Evolutionary conservation across 805 yeast genomes (phyloP).

Genomic region (Ogataea kodamae): DNA sequence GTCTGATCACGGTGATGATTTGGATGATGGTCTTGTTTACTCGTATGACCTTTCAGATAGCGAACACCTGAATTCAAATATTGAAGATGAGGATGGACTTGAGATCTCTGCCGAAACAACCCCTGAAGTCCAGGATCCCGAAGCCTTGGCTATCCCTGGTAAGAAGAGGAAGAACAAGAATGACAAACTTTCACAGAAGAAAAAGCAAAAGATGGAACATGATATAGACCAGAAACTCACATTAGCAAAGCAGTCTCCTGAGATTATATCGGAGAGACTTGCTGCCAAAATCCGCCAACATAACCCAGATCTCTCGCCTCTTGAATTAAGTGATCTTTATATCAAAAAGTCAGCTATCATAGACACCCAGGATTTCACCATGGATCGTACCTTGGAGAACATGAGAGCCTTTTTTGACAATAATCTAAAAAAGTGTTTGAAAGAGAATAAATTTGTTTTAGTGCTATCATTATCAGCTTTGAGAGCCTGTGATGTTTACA

Average conservation of each 20-base stretch:
- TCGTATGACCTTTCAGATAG: slow-evolving; percentile 65
- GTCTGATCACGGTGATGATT: slow-evolving; percentile 41
- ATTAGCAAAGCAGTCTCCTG: slow-evolving; percentile 54
- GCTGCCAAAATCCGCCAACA: slow-evolving; percentile 56
- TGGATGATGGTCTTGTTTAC: slow-evolving; percentile 20
- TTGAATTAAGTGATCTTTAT: slow-evolving; percentile 69
- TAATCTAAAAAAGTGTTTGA: slow-evolving; percentile 47
- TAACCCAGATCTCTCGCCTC: slow-evolving; percentile 64
- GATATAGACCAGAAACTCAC: slow-evolving; percentile 55
- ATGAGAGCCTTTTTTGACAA: slow-evolving; percentile 51
- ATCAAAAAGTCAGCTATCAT: slow-evolving; percentile 52
- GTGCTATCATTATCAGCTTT: slow-evolving; percentile 72
- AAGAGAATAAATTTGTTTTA: slow-evolving; percentile 43
- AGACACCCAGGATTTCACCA: slow-evolving; percentile 57
- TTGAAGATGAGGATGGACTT: slow-evolving; percentile 24
- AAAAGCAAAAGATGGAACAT: slow-evolving; percentile 61
- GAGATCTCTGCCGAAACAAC: too few relatives aligned
- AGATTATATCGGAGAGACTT: slow-evolving; percentile 62
- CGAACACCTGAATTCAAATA: slow-evolving; percentile 39
- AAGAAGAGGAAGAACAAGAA: slow-evolving; percentile 29
- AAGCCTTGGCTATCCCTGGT: slow-evolving; percentile 8
- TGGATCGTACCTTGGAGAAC: slow-evolving; percentile 52
- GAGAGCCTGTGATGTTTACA: slow-evolving; percentile 80
- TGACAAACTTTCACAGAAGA: slow-evolving; percentile 58
- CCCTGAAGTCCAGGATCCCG: slow-evolving; percentile 22